Base-by-base conservation (phyloP, 2,329 filamentous ascomycete genomes). In the Aspergillus vadensis region DNA sequence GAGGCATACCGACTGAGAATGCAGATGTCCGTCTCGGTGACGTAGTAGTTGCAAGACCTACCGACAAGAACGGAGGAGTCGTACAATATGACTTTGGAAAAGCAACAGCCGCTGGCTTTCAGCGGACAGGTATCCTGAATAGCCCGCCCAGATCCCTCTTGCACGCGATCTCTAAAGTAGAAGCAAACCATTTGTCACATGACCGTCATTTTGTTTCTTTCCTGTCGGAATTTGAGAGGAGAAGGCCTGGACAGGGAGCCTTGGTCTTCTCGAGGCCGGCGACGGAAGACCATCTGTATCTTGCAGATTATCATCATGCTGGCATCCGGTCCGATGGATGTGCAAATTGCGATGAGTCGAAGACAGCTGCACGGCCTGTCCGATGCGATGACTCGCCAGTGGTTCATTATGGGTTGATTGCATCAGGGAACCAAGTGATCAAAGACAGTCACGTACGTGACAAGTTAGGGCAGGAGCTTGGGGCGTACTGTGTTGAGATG, bases 61-160 rank as follows among this genome's bases (percentile, higher is more conserved):
- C 17, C 3, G 19, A 5, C 21, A 44, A 12, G 0, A 10, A 44
- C 4, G 19, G 41, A 2, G 41, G 19, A 14, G 41, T 44, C 2
- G 21, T 44, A 14, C 41, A 44, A n/a, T 59, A 59, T 38, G 51
- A 59, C 43, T 59, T 43, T 17, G 60, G 66, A 8, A 64, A 61
- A 30, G 36, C 10, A 17, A 59, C 30, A 4, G 7, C 23, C 4
- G 19, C 19, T 30, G 47, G 43, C 7, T 41, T 60, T 38, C n/a
- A 50, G 44, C 53, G 48, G 17, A 57, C 53, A 1, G 58, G 58
- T 2, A 48, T 38, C 14, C 47, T 57, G 4, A 56, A 55, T 23
- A 30, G 23, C n/a, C 58, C 58, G 8, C 58, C 58, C n/a, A 39
- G 21, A 3, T 5, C 44, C 2, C 38, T 60, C 4, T 44, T 59